Conservation (phyloP, 345 rosid genomes). For the Hibiscus tridactylites region DNA sequence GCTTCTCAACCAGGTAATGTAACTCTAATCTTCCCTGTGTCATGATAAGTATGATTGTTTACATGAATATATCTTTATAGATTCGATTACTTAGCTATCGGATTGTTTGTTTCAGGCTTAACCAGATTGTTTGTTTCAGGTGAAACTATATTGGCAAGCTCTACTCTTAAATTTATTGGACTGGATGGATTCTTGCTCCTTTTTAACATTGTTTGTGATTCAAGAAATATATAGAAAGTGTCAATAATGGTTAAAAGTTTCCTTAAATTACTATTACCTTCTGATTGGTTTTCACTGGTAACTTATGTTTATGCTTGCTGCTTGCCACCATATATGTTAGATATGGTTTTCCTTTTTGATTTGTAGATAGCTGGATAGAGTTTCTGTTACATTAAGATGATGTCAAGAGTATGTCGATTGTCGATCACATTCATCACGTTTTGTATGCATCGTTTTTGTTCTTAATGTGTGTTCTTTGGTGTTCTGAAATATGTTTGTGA, state of each 20-base stretch:
- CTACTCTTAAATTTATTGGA: not conserved
- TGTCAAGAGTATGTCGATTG: not conserved
- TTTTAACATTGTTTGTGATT: not conserved
- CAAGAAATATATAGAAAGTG: not conserved
- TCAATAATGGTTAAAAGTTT: not conserved
- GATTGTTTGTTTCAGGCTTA: not conserved
- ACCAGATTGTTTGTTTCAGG: not conserved
- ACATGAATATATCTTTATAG: not conserved
- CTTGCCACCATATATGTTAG: not conserved
- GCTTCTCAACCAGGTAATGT: conserved; percentile 70
- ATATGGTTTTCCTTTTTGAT: not conserved
- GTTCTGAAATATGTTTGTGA: not conserved
- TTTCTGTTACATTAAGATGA: not conserved
- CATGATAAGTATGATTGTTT: not conserved
- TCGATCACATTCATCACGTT: not conserved
- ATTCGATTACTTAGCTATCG: not conserved
- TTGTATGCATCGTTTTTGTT: not conserved
- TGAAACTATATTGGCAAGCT: not conserved
- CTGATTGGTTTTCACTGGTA: not conserved
- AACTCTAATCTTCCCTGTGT: not conserved
- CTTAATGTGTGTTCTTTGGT: not conserved
- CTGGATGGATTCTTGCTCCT: not conserved
- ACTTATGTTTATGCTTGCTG: not conserved
- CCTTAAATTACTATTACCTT: not conserved
- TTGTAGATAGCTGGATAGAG: not conserved